Evolutionary conservation across 805 yeast species (phyloP), one percentile per base, ranked within the genome.

Genomic region (Blastobotrys mokoenaii): DNA sequence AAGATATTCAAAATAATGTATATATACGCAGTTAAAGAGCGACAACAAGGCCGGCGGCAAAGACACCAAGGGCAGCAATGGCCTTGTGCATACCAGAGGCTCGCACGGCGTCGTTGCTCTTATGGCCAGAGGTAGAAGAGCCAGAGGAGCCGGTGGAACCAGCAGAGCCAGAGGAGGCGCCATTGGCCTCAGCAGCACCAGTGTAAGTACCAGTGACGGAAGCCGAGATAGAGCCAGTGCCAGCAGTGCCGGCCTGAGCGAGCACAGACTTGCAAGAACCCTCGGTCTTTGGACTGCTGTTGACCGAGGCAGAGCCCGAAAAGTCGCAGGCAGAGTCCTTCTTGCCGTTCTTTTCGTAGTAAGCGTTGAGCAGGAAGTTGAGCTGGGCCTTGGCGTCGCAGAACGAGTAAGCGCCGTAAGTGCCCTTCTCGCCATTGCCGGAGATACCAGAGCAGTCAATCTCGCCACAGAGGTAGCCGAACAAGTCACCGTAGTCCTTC

Each of bases 331-430:
- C 89, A 43, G 75, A 63, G 1, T 63, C 46, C 41, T 55, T 51
- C 42, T 62, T 61, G 51, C 67, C 69, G 49, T 80, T 72, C 34
- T 65, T 66, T 42, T 62, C 62, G 62, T 79, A 79, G 71, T 84
- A 84, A 51, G 65, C 63, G 70, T 84, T 80, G 63, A 85, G 66
- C 47, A 83, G 64, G 65, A 64, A 84, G 45, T 82, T 76, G 56
- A 85, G 72, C 68, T 82, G 78, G 45, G 80, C 83, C 68, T 79
- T 75, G 52, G 82, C 71, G 37, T 77, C 70, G 65, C 95, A 86
- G 75, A 69, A 82, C 1, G 88, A 80, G 64, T 67, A 75, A n/a
- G 76, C 73, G 55, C 95, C 95, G 61, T 84, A 85, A 3, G 54
- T 57, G 47, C 95, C 95, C 30, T 64, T 58, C 34, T 73, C 65